Percentiles rank a stretch among this genome's conserved stretches.
phyloP scores from a whole-genome alignment of 768 basidiomycete species.

The Naganishia randhawae region DNA sequence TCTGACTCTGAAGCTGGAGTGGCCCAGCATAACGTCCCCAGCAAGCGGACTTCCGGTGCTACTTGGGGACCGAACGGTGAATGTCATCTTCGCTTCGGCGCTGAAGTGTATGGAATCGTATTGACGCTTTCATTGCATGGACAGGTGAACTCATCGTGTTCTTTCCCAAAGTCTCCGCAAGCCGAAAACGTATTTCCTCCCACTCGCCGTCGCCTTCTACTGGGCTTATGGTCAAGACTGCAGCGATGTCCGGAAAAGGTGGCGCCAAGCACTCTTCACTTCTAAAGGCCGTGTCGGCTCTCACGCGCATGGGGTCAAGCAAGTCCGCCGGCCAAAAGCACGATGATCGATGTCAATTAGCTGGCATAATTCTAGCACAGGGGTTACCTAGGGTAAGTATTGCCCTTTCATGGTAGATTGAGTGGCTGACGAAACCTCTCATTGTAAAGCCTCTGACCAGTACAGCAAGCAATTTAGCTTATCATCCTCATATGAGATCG shows the following conservation, averaged over 20 bases:
- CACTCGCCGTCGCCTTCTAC: constrained; percentile 40
- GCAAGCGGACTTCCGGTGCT: constrained; percentile 73
- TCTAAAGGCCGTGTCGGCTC: constrained; percentile 43
- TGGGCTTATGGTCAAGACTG: constrained; percentile 9
- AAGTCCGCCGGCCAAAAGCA: constrained; percentile 26
- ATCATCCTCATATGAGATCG: neutral
- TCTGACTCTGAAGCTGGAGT: constrained; percentile 44
- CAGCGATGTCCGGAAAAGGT: constrained; percentile 18
- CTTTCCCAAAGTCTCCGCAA: constrained; percentile 55
- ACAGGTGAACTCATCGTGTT: constrained; percentile 82
- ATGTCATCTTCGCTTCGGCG: constrained; percentile 26
- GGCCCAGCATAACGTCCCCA: constrained; percentile 43
- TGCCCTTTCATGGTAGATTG: neutral
- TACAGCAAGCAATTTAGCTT: neutral
- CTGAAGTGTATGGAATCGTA: constrained; percentile 20
- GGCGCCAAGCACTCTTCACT: constrained; percentile 31
- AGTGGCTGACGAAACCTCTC: neutral
- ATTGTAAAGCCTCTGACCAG: neutral
- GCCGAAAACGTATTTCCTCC: constrained; percentile 26
- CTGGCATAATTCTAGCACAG: constrained; percentile 20
- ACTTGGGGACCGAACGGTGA: constrained; percentile 83
- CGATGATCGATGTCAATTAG: constrained; percentile 25
- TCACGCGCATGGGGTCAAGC: constrained; percentile 36
- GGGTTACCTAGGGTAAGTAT: constrained; percentile 8
- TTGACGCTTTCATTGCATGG: neutral